phyloP scores from a whole-genome alignment of 257 asterid genomes.

The Nicotiana paniculata region DNA sequence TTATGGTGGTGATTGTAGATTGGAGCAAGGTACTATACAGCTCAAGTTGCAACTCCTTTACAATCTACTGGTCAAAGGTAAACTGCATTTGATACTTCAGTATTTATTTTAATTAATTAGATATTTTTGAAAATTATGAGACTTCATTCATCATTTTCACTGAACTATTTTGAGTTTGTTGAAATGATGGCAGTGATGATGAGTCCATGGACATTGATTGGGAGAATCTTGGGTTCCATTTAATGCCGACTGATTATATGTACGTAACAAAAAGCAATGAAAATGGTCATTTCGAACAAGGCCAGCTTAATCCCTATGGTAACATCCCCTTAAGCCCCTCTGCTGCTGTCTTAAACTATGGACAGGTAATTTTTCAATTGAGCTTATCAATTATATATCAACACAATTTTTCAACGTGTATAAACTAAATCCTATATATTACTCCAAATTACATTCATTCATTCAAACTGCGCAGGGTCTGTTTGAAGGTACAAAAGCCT shows the following conservation, averaged over 20 bases:
- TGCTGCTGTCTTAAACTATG: conserved; percentile 73
- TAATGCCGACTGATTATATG: conserved; percentile 59
- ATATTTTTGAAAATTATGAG: not conserved
- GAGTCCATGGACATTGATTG: conserved; percentile 47
- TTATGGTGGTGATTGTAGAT: conserved; percentile 17
- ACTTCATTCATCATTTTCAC: not conserved
- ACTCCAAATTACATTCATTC: too few species aligned
- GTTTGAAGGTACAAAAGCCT: conserved; percentile 69
- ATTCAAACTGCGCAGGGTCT: conserved; percentile 15
- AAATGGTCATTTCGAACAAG: conserved; percentile 41
- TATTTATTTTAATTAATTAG: not conserved
- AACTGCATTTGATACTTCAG: not conserved
- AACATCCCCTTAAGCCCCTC: conserved; percentile 61
- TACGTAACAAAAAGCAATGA: conserved; percentile 37
- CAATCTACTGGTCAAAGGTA: not conserved
- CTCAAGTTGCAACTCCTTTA: conserved; percentile 21
- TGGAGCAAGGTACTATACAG: conserved; percentile 21
- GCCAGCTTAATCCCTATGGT: conserved; percentile 47
- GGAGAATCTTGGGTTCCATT: conserved; percentile 55
- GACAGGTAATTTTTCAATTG: conserved; percentile 41
- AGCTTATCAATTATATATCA: not conserved
- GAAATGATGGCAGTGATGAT: conserved; percentile 16
- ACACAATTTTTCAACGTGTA: too few species aligned
- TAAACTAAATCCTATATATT: too few species aligned
- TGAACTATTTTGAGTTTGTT: not conserved